Percentiles rank a stretch among this genome's conserved stretches.
Conservation (phyloP, 139 green algal genomes). For the Chlamydomonas incerta region DNA sequence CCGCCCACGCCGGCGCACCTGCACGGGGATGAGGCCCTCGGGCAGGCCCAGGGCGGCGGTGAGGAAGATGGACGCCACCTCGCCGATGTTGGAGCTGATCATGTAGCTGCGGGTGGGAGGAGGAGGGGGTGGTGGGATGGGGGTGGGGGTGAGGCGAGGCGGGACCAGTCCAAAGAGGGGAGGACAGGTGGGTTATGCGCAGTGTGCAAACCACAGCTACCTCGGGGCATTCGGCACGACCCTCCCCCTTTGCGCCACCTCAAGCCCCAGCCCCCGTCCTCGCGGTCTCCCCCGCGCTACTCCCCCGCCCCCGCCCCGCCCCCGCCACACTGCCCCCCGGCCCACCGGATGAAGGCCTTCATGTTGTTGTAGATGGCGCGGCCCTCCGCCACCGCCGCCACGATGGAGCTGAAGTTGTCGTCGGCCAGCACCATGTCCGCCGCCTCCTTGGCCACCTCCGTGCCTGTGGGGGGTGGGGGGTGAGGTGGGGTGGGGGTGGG, state of each 20-base stretch:
- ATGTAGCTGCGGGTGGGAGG: slow-evolving; percentile 82
- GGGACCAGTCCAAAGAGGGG: too few relatives aligned
- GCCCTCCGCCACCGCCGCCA: slow-evolving; percentile 96
- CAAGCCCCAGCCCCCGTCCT: too few relatives aligned
- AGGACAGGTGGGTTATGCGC: too few relatives aligned
- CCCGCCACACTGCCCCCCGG: too few relatives aligned
- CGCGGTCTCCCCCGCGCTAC: too few relatives aligned
- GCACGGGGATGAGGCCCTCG: slow-evolving; percentile 95
- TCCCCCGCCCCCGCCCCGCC: too few relatives aligned
- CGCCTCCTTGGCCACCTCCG: slow-evolving; percentile 97
- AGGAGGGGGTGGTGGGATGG: neutral
- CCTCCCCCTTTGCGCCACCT: too few relatives aligned
- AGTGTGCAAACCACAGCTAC: too few relatives aligned
- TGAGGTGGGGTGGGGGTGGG: slow-evolving; percentile 30
- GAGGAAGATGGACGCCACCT: slow-evolving; percentile 99
- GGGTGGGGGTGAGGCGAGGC: too few relatives aligned
- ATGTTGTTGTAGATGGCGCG: slow-evolving; percentile 99
- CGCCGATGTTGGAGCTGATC: slow-evolving; percentile 99
- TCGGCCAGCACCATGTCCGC: slow-evolving; percentile 97
- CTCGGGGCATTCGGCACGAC: too few relatives aligned
- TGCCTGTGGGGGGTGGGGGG: slow-evolving; percentile 42
- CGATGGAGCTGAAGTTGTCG: slow-evolving; percentile 97
- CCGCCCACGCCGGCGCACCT: slow-evolving; percentile 57
- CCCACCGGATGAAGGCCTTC: slow-evolving; percentile 82
- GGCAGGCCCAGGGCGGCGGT: slow-evolving; percentile 96